These are phyloP conservation scores for Phytophthora pisi DNA, from an alignment of 352 stramenopile genomes.

Conservation along the genomic window DNA sequence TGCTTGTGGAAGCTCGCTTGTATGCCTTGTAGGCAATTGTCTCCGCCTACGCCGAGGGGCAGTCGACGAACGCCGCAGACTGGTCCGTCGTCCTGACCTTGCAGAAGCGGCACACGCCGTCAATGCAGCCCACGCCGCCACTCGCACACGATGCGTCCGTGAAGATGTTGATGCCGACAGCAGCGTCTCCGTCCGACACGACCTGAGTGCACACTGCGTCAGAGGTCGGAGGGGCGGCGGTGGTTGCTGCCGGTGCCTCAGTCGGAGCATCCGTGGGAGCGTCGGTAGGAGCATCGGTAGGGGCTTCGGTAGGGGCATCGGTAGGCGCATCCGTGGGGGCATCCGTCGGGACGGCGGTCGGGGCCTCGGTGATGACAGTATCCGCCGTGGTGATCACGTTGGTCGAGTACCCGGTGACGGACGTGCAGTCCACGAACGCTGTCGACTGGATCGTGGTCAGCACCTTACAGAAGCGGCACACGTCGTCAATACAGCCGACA, in stretches of 20 bases:
- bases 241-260: too few species aligned
- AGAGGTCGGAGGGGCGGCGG: too few species aligned
- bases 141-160: not conserved
- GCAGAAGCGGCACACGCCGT: constrained; percentile 46
- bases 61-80: constrained; percentile 31
- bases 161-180: too few species aligned
- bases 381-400: not conserved
- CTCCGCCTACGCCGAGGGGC: constrained; percentile 5
- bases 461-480: constrained; percentile 52
- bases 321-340: not conserved
- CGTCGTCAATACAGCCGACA: constrained; percentile 25
- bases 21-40: not conserved
- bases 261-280: not conserved
- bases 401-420: constrained; percentile 14
- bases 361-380: not conserved
- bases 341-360: not conserved
- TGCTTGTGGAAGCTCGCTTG: too few species aligned
- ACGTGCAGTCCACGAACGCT: constrained; percentile 22
- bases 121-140: constrained; percentile 42
- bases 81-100: constrained; percentile 27
- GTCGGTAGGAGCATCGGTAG: not conserved
- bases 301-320: not conserved
- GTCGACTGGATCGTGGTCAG: constrained; percentile 5
- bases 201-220: too few species aligned
- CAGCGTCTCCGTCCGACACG: too few species aligned